A percentile compares a stretch with the other conserved stretches of the same genome.
These are phyloP conservation scores for Pseudogymnoascus sp. DNA, from an alignment of 2,329 filamentous ascomycete species.

Conservation along the genomic window DNA sequence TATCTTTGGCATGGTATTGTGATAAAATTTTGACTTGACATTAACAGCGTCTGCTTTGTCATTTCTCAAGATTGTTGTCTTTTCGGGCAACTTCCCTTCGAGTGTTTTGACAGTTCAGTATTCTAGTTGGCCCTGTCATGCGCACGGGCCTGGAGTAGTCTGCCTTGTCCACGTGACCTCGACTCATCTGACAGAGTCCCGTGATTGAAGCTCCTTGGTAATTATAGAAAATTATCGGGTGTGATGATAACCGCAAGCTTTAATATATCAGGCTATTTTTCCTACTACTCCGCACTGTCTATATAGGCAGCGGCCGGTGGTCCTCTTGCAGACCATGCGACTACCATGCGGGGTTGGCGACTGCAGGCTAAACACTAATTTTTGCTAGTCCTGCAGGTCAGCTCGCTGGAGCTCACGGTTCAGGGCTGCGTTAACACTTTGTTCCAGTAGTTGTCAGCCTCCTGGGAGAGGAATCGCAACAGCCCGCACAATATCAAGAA, in stretches of 20 bases:
- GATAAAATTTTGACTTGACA: neutral
- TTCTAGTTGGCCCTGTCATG: neutral
- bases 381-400: neutral
- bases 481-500: neutral
- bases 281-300: neutral
- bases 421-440: neutral
- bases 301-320: neutral
- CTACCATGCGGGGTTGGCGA: neutral
- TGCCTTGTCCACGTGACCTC: neutral
- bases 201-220: too few species aligned
- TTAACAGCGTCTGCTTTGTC: neutral
- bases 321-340: neutral
- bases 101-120: neutral
- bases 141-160: neutral
- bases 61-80: neutral
- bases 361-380: neutral
- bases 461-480: neutral
- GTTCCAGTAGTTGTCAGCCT: neutral
- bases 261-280: neutral
- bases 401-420: neutral
- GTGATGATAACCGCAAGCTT: neutral
- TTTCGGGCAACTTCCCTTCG: neutral
- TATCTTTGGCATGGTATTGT: neutral
- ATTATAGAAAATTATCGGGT: neutral
- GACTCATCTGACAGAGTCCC: neutral